Conservation (phyloP, 768 basidiomycete genomes). For the Termitomyces titanicus region DNA sequence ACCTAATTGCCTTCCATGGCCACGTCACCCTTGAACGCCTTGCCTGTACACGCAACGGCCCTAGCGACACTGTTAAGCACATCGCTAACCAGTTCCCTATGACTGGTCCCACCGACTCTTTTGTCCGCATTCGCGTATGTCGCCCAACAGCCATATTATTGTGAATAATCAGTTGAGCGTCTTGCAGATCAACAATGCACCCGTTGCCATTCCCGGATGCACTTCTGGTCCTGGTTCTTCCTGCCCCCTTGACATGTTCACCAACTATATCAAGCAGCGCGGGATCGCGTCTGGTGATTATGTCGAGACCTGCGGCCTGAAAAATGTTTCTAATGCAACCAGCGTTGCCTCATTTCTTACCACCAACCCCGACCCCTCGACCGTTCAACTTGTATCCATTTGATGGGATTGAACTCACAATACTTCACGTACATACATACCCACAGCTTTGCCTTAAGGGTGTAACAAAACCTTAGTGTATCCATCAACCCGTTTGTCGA, state of each 20-base stretch:
- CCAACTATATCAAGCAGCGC: conserved; percentile 24
- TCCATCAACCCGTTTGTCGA: conserved; percentile 50
- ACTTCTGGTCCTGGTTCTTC: conserved; percentile 33
- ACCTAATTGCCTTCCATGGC: conserved; percentile 37
- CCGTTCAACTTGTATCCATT: conserved; percentile 6
- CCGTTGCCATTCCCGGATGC: conserved; percentile 38
- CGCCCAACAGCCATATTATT: not conserved
- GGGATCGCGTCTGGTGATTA: conserved; percentile 31
- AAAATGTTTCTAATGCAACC: conserved; percentile 20
- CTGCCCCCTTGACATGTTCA: conserved; percentile 34
- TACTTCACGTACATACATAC: not conserved
- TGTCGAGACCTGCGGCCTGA: conserved; percentile 31
- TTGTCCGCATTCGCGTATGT: conserved; percentile 33
- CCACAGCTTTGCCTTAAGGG: conserved; percentile 24
- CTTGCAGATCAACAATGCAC: conserved; percentile 32
- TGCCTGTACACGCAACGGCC: conserved; percentile 21
- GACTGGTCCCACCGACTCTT: conserved; percentile 15
- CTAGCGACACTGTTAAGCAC: conserved; percentile 11
- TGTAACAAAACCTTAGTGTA: conserved; percentile 51
- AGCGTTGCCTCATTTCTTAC: conserved; percentile 23
- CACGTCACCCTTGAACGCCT: conserved; percentile 39
- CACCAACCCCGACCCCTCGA: conserved; percentile 5
- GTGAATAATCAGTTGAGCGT: not conserved
- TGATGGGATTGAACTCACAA: not conserved
- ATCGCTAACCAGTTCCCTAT: conserved; percentile 10